Base-by-base conservation (phyloP, 345 rosid species). In the Mallotus nudiflorus region DNA sequence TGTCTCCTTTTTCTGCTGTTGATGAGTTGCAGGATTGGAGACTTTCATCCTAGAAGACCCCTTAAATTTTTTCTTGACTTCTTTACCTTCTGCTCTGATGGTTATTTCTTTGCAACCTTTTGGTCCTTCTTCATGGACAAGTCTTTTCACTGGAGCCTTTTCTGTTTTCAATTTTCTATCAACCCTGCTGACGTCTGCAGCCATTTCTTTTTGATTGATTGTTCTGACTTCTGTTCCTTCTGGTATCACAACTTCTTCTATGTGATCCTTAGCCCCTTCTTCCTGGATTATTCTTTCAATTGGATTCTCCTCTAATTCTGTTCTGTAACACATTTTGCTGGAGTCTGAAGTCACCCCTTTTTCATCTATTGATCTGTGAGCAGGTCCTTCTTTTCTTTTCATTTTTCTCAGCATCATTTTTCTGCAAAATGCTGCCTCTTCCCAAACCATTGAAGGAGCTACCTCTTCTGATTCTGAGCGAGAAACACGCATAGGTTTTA, bases 401-500 rank as follows among this genome's bases (percentile, higher is more conserved):
- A 65, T 62, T 68, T 76, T 81, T 62, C 49, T 77, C 22, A 68
- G 71, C 65, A 77, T 71, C 63, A 24, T 70, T n/a, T 71, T 75
- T 25, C 63, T 16, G 51, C 53, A 69, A 28, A 46, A 66, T 37
- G 66, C 31, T 50, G 66, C 75, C 49, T 74, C 73, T 46, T 76
- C 77, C 58, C 46, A 19, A 78, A 53, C 74, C 15, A 44, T 33
- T 8, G 72, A 75, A 13, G 19, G 50, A 55, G 54, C 29, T 33
- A 73, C 55, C 49, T 81, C 79, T 49, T 84, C 75, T 42, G 74
- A 44, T 61, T 75, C 69, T 28, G 58, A 62, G 50, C 50, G 40
- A 29, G 72, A 74, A 68, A 13, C 70, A 64, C 50, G 75, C 69
- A 76, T 58, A 52, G 96, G 89, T 73, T 79, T 94, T 29, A 89